Conservation (phyloP, 2,329 filamentous ascomycete species). For the Aspergillaceae sp. region DNA sequence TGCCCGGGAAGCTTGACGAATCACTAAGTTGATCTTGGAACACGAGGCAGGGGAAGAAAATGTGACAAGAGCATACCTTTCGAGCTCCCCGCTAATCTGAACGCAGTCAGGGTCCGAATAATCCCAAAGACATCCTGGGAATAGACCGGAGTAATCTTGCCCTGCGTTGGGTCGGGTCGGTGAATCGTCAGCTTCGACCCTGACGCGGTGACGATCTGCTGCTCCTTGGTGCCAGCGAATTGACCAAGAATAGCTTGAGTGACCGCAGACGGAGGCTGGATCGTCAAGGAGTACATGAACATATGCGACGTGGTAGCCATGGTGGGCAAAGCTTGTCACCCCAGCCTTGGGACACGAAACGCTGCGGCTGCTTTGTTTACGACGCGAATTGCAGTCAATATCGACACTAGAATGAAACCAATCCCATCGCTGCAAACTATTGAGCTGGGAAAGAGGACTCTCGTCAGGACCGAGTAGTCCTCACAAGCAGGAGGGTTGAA, state of each 20-base stretch:
- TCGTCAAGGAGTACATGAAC: conserved; percentile 96
- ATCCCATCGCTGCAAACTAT: conserved; percentile 29
- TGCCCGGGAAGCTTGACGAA: conserved; percentile 52
- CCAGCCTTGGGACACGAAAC: conserved; percentile 8
- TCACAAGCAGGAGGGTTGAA: conserved; percentile 4
- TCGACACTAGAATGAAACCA: conserved; percentile 20
- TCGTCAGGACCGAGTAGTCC: conserved; percentile 15
- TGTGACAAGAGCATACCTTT: conserved; percentile 65
- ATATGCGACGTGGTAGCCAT: conserved; percentile 99
- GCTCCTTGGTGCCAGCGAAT: conserved; percentile 92
- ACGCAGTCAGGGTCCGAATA: conserved; percentile 78
- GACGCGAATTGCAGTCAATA: conserved; percentile 20
- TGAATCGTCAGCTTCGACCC: conserved; percentile 83
- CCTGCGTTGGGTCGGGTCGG: conserved; percentile 74
- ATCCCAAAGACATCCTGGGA: conserved; percentile 96
- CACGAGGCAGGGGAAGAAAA: conserved; percentile 8
- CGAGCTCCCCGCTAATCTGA: conserved; percentile 82
- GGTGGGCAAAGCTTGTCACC: conserved; percentile 25
- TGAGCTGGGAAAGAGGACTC: conserved; percentile 17
- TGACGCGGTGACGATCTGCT: conserved; percentile 90
- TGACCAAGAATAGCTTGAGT: conserved; percentile 88
- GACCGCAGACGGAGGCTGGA: conserved; percentile 83
- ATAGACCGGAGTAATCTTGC: conserved; percentile 75
- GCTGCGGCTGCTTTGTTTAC: conserved; percentile 9
- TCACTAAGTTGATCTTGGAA: conserved; percentile 58